Evolutionary conservation across 1,284 basidiomycete species (phyloP).

Genomic region (Thelephora terrestris): DNA sequence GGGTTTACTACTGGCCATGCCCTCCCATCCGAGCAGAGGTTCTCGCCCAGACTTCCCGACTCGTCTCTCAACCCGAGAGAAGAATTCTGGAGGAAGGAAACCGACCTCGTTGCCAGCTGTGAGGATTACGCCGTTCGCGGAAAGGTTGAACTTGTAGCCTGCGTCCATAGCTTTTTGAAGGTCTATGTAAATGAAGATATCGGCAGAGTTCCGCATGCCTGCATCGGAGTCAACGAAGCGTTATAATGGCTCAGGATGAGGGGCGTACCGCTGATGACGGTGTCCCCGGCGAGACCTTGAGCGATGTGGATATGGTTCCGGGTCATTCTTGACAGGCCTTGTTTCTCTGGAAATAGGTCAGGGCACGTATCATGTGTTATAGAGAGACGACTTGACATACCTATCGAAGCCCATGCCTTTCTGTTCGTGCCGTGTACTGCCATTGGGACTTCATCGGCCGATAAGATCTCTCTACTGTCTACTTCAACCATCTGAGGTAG

Average conservation of each 20-base stretch:
- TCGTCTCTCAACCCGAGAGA: conserved; percentile 45
- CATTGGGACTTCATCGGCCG: conserved; percentile 54
- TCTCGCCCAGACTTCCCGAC: conserved; percentile 12
- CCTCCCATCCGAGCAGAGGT: conserved; percentile 26
- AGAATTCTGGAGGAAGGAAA: conserved; percentile 47
- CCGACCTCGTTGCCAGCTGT: conserved; percentile 61
- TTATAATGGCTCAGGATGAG: background rate
- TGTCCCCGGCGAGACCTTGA: conserved; percentile 50
- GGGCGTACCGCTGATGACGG: conserved; percentile 62
- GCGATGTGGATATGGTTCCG: conserved; percentile 88
- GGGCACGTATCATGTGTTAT: conserved; percentile 3
- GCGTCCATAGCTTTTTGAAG: conserved; percentile 59
- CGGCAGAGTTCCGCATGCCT: conserved; percentile 73
- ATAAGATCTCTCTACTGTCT: conserved; percentile 54
- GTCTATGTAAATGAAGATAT: conserved; percentile 70
- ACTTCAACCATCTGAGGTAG: conserved; percentile 47
- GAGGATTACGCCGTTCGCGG: conserved; percentile 77
- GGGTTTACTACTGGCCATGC: background rate
- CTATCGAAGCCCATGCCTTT: conserved; percentile 62
- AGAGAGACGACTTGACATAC: conserved; percentile 28
- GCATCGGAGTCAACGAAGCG: background rate
- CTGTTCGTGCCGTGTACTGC: conserved; percentile 73
- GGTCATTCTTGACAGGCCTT: conserved; percentile 77
- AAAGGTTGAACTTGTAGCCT: conserved; percentile 65
- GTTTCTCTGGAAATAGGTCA: conserved; percentile 24